Conservation (phyloP, 2,329 filamentous ascomycete species). For the Emmonsiellopsis sp. region DNA sequence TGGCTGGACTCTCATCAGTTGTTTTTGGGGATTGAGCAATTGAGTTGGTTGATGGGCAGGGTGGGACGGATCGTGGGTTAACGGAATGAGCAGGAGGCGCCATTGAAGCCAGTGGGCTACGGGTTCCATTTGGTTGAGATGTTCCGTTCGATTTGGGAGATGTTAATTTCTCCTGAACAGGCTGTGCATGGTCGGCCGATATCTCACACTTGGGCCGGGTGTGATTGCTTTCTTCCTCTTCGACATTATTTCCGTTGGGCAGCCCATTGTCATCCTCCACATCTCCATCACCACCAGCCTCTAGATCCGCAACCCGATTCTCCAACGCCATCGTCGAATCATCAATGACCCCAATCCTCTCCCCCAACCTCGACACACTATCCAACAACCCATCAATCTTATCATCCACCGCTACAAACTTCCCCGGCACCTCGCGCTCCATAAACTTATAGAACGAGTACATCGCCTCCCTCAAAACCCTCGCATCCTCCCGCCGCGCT, state of each 20-base stretch:
- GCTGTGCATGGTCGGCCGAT: background rate
- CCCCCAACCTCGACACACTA: constrained; percentile 17
- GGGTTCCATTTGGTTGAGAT: background rate
- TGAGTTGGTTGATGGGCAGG: background rate
- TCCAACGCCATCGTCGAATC: constrained; percentile 18
- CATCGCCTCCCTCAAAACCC: constrained; percentile 21
- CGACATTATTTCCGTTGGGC: background rate
- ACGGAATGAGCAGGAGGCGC: background rate
- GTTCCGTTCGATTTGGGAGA: background rate
- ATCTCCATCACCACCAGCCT: constrained; percentile 7
- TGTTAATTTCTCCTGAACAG: background rate
- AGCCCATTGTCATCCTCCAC: background rate
- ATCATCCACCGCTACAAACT: constrained; percentile 20
- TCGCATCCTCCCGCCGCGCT: constrained; percentile 19
- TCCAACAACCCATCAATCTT: constrained; percentile 19
- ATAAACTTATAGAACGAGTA: constrained; percentile 19
- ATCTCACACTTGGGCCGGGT: background rate
- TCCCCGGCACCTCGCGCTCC: constrained; percentile 19
- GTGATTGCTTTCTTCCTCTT: background rate
- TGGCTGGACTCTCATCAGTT: background rate
- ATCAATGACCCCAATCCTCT: constrained; percentile 19
- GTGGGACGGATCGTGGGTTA: background rate
- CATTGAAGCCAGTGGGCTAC: background rate
- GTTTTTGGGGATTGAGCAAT: background rate
- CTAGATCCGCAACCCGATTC: constrained; percentile 16